Evolutionary conservation across 202 grass and related monocot species (phyloP).

Genomic region (Hordeum pubiflorum): DNA sequence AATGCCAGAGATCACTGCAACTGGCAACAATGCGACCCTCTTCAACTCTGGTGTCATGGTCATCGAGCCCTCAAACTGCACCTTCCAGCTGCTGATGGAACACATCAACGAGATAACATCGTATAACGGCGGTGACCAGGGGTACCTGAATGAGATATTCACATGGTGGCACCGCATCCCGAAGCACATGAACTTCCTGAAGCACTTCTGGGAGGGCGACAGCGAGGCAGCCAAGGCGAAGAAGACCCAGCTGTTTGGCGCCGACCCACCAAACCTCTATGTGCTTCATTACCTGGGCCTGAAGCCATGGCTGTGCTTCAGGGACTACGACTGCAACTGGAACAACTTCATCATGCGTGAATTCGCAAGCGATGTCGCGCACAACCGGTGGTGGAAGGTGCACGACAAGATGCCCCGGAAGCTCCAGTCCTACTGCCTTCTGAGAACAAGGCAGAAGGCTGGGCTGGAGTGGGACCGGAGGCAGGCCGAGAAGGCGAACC

Average conservation of each 20-base stretch:
- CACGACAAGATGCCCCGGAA: constrained; percentile 53
- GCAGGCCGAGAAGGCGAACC: constrained; percentile 39
- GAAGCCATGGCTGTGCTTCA: constrained; percentile 92
- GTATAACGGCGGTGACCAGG: constrained; percentile 90
- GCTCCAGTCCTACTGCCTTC: constrained; percentile 46
- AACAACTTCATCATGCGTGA: constrained; percentile 36
- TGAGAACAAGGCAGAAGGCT: constrained; percentile 46
- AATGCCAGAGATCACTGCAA: constrained; percentile 72
- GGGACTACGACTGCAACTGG: constrained; percentile 93
- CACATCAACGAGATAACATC: constrained; percentile 64
- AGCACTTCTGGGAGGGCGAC: constrained; percentile 77
- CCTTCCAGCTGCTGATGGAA: constrained; percentile 63
- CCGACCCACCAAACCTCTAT: constrained; percentile 65
- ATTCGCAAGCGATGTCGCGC: constrained; percentile 60
- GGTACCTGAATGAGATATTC: constrained; percentile 91
- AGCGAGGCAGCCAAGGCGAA: constrained; percentile 33
- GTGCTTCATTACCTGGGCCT: constrained; percentile 77
- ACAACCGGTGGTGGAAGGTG: constrained; percentile 65
- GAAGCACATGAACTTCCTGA: constrained; percentile 71
- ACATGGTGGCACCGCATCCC: constrained; percentile 95
- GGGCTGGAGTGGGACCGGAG: constrained; percentile 49
- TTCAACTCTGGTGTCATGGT: constrained; percentile 97
- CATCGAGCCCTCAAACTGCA: constrained; percentile 89
- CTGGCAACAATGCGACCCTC: constrained; percentile 52
- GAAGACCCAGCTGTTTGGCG: constrained; percentile 45